Conservation (phyloP, 202 grass and related monocot genomes). For the Carex arenaria region DNA sequence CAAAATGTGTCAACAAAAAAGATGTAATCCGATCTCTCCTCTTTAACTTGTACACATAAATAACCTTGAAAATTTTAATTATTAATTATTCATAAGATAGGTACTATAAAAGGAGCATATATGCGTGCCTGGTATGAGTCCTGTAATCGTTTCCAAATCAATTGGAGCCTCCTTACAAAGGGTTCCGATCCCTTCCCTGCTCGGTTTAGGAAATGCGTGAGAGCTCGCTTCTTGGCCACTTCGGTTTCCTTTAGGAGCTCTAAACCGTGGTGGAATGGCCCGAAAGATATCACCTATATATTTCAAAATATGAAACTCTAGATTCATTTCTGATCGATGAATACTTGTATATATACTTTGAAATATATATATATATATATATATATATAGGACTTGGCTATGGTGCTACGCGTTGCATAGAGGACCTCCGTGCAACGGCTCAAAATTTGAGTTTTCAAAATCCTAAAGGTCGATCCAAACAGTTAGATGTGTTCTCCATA, state of each 20-base stretch:
- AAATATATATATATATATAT: too few species aligned
- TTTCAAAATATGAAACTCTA: neutral
- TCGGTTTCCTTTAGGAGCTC: neutral
- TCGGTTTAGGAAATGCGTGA: too few species aligned
- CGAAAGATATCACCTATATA: neutral
- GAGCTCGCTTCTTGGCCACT: neutral
- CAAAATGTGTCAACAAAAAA: too few species aligned
- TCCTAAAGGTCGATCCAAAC: too few species aligned
- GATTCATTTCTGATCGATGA: neutral
- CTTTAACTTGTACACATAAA: neutral
- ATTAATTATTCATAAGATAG: neutral
- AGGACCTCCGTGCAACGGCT: too few species aligned
- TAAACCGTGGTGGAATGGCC: neutral
- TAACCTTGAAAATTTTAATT: neutral
- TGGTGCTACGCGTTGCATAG: too few species aligned
- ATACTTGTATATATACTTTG: neutral
- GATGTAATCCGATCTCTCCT: too few species aligned
- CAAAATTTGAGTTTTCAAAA: too few species aligned
- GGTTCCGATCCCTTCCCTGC: neutral
- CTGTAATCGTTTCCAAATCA: neutral
- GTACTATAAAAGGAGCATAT: neutral
- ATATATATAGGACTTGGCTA: too few species aligned
- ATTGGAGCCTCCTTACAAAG: neutral
- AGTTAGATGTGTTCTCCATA: too few species aligned
- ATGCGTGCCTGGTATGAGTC: neutral